A percentile compares a stretch with the other conserved stretches of the same genome.
phyloP scores from a whole-genome alignment of 805 yeast genomes.

The Schwanniomyces sp. region DNA sequence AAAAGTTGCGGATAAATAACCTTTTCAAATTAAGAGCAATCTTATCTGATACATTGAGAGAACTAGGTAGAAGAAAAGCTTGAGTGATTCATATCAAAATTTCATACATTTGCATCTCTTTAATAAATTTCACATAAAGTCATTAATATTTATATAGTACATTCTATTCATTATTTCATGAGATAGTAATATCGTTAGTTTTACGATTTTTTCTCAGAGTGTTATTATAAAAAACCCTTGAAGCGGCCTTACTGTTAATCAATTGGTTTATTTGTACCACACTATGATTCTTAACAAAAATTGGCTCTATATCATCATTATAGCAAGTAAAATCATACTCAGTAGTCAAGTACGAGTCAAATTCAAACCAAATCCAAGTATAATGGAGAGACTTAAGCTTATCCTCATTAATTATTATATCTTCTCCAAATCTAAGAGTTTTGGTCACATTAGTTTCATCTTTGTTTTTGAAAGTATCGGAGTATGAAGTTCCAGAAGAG shows the following conservation, averaged over 20 bases:
- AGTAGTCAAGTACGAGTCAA: constrained; percentile 4
- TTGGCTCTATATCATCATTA: constrained; percentile 11
- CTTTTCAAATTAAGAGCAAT: constrained; percentile 72
- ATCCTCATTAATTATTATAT: constrained; percentile 11
- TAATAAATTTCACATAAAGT: background rate
- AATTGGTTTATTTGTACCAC: constrained; percentile 21
- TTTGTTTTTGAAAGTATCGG: background rate
- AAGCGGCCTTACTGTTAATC: constrained; percentile 9
- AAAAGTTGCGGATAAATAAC: constrained; percentile 76
- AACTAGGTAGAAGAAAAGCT: constrained; percentile 19
- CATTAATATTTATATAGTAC: background rate
- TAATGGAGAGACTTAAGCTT: constrained; percentile 9
- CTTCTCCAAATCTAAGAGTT: constrained; percentile 16
- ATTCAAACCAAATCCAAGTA: constrained; percentile 34
- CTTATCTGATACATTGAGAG: constrained; percentile 51
- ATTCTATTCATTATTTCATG: background rate
- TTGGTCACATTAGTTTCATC: background rate
- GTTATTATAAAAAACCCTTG: constrained; percentile 26
- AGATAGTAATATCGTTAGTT: constrained; percentile 8
- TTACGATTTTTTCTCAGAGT: constrained; percentile 11
- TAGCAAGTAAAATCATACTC: constrained; percentile 20
- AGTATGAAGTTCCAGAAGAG: background rate
- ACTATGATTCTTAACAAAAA: constrained; percentile 13
- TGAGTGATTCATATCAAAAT: background rate
- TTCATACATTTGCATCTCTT: background rate